These are phyloP conservation scores for Colletotrichum chrysophilum DNA, from an alignment of 2,329 filamentous ascomycete genomes.

Conservation along the genomic window DNA sequence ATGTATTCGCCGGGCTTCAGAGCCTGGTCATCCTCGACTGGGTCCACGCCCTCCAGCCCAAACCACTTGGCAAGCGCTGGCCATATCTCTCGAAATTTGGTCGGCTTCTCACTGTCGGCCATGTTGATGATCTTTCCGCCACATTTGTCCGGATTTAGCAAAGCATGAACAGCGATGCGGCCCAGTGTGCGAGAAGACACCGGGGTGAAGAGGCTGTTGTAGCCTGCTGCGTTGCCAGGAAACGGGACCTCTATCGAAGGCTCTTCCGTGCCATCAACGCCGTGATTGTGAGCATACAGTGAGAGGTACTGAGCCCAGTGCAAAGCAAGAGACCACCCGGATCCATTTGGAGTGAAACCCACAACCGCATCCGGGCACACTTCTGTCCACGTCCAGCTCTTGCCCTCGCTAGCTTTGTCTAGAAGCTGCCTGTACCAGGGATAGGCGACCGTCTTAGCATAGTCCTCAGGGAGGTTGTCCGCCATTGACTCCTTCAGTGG, in stretches of 20 bases:
- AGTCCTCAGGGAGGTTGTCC: conserved; percentile 33
- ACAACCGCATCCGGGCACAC: conserved; percentile 42
- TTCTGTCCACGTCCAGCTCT: conserved; percentile 41
- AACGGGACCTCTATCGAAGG: conserved; percentile 26
- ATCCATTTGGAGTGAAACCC: conserved; percentile 44
- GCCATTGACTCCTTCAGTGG: conserved; percentile 38
- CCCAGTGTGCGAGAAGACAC: conserved; percentile 35
- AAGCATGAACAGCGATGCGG: conserved; percentile 33
- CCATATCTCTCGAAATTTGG: conserved; percentile 34
- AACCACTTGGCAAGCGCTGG: conserved; percentile 35
- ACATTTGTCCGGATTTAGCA: conserved; percentile 30
- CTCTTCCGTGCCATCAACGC: not conserved
- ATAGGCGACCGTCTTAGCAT: conserved; percentile 40
- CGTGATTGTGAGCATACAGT: conserved; percentile 35
- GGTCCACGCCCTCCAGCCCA: conserved; percentile 30
- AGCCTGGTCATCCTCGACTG: not conserved
- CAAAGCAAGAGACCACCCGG: conserved; percentile 37
- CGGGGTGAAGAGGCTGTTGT: conserved; percentile 32
- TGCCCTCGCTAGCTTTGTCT: conserved; percentile 29
- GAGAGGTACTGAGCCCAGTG: conserved; percentile 46
- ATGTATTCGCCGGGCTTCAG: conserved; percentile 35
- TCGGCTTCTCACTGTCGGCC: conserved; percentile 30
- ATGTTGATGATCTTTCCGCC: conserved; percentile 37
- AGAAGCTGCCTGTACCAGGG: conserved; percentile 36
- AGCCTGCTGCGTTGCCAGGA: conserved; percentile 30